These are phyloP conservation scores for Sanghuangporus weigelae DNA, from an alignment of 1,284 basidiomycete species.

Conservation along the genomic window DNA sequence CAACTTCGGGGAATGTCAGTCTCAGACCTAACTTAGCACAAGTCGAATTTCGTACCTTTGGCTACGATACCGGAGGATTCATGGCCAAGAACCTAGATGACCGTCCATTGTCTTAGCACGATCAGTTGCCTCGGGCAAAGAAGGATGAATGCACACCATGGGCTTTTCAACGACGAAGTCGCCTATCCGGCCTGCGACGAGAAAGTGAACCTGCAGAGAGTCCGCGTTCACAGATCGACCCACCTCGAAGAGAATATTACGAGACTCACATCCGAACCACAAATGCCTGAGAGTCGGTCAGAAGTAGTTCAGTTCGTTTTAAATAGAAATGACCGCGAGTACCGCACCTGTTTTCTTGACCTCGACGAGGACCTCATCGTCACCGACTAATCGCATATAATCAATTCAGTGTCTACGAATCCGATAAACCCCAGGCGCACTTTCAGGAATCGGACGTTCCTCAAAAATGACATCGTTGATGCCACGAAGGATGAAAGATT, in stretches of 20 bases:
- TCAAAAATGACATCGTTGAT: constrained; percentile 75
- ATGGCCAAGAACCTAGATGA: constrained; percentile 46
- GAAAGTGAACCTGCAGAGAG: constrained; percentile 60
- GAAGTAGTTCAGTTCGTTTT: constrained; percentile 5
- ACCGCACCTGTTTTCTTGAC: constrained; percentile 84
- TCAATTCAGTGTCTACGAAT: not conserved
- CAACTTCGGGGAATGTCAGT: constrained; percentile 40
- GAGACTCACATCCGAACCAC: constrained; percentile 73
- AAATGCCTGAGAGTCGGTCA: constrained; percentile 58
- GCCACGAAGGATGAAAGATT: constrained; percentile 73
- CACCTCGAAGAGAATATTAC: constrained; percentile 5
- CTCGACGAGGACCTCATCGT: constrained; percentile 82
- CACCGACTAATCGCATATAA: constrained; percentile 42
- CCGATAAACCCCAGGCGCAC: constrained; percentile 34
- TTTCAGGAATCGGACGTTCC: constrained; percentile 72
- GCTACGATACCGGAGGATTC: constrained; percentile 50
- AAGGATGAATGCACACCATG: constrained; percentile 47
- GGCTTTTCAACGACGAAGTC: constrained; percentile 74
- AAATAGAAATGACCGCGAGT: constrained; percentile 7
- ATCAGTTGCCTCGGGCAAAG: not conserved
- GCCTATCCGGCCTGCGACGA: constrained; percentile 71
- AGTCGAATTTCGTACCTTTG: constrained; percentile 23
- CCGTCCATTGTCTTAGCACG: not conserved
- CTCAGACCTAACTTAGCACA: not conserved
- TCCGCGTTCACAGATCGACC: constrained; percentile 12